Evolutionary conservation across 148 eudicot species (phyloP).

Genomic region (Suaeda aralocaspica): DNA sequence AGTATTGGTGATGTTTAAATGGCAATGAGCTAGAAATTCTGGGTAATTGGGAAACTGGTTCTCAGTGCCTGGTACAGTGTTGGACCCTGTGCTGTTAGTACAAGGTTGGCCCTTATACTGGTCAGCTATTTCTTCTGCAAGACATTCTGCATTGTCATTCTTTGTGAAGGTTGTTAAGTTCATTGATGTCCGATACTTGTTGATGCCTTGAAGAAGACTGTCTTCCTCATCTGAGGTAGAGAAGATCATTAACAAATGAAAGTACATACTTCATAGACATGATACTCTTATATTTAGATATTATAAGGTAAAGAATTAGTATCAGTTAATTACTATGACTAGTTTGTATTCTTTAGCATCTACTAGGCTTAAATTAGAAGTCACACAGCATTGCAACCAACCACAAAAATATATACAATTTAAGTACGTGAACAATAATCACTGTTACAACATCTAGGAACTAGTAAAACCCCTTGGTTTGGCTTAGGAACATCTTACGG

Average conservation of each 20-base stretch:
- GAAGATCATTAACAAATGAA: not conserved
- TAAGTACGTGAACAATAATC: not conserved
- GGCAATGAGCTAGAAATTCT: constrained; percentile 46
- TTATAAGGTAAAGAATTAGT: not conserved
- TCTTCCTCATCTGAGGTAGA: constrained; percentile 50
- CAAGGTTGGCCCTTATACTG: constrained; percentile 62
- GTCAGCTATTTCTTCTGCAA: constrained; percentile 61
- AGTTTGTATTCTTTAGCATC: not conserved
- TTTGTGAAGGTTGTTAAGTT: constrained; percentile 45
- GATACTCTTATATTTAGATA: not conserved
- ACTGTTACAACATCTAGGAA: not conserved
- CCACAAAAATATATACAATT: not conserved
- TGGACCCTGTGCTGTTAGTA: constrained; percentile 58
- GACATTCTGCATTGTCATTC: constrained; percentile 62
- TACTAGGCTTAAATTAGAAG: too few species aligned
- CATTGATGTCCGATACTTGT: constrained; percentile 51
- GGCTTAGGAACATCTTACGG: not conserved
- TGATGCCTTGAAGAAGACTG: constrained; percentile 58
- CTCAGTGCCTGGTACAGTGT: constrained; percentile 70
- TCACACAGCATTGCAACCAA: too few species aligned
- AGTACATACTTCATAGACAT: not conserved
- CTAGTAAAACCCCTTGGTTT: not conserved
- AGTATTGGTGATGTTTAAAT: constrained; percentile 50
- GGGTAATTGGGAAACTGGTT: constrained; percentile 48
- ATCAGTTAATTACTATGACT: not conserved